Conservation (phyloP, 2,329 filamentous ascomycete species). For the Colletotrichum lindemuthianum region DNA sequence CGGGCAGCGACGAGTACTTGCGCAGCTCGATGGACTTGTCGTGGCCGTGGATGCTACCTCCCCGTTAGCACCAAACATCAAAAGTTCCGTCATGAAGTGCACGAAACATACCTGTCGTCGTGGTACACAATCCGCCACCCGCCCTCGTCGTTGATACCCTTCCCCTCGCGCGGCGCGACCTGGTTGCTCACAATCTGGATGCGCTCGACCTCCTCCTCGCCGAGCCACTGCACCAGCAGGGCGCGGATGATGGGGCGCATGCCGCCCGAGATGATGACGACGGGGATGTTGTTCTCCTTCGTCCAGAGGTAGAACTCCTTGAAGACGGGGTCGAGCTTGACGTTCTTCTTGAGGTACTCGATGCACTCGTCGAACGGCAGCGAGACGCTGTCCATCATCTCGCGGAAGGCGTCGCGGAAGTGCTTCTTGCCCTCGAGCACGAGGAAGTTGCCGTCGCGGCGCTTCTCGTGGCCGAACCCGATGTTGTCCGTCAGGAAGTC, state of each 20-base stretch:
- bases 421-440: slow-evolving; percentile 76
- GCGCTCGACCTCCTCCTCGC: slow-evolving; percentile 75
- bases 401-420: slow-evolving; percentile 88
- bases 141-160: slow-evolving; percentile 79
- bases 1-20: slow-evolving; percentile 81
- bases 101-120: slow-evolving; percentile 75
- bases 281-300: slow-evolving; percentile 82
- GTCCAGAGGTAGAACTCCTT: slow-evolving; percentile 88
- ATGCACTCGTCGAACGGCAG: slow-evolving; percentile 86
- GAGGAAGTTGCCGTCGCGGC: slow-evolving; percentile 78
- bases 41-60: slow-evolving; percentile 82
- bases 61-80: slow-evolving; percentile 1
- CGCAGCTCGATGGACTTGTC: slow-evolving; percentile 94
- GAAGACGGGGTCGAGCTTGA: slow-evolving; percentile 90
- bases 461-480: slow-evolving; percentile 79
- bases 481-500: slow-evolving; percentile 88
- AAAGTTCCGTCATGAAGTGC: not conserved
- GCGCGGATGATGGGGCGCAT: slow-evolving; percentile 93
- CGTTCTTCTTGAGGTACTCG: slow-evolving; percentile 79
- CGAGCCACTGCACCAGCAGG: slow-evolving; percentile 81
- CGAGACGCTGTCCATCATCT: slow-evolving; percentile 90
- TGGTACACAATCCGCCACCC: slow-evolving; percentile 92
- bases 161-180: slow-evolving; percentile 70
- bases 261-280: slow-evolving; percentile 90
- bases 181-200: slow-evolving; percentile 94